These are phyloP conservation scores for Emericellopsis terricola DNA, from an alignment of 495 filamentous ascomycete species.

Conservation along the genomic window DNA sequence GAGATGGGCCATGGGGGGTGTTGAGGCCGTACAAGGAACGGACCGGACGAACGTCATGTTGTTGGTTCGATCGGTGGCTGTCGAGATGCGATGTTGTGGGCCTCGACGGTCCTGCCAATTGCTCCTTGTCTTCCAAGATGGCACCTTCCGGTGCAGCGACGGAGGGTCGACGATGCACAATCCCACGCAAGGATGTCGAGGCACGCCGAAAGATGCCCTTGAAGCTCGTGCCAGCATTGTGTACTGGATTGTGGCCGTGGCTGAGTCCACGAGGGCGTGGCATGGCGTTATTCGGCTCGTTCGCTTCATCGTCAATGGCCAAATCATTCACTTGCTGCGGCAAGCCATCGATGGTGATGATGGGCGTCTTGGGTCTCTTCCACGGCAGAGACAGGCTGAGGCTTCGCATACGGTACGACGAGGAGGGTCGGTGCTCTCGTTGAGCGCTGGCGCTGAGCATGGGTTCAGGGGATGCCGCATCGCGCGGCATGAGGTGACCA, in stretches of 20 bases:
- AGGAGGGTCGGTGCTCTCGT: too few species aligned
- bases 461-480: too few species aligned
- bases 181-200: conserved; percentile 29
- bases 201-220: conserved; percentile 30
- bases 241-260: not conserved
- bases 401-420: conserved; percentile 13
- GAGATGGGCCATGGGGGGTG: conserved; percentile 3
- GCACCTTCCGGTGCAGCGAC: conserved; percentile 16
- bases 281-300: not conserved
- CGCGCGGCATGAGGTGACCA: too few species aligned
- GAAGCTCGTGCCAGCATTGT: conserved; percentile 7
- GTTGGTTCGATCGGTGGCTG: conserved; percentile 30
- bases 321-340: conserved; percentile 5
- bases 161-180: conserved; percentile 27
- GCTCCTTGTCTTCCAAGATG: conserved; percentile 10
- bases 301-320: conserved; percentile 1
- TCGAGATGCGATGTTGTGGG: conserved; percentile 27
- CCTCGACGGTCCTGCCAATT: too few species aligned
- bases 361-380: conserved; percentile 14
- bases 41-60: conserved; percentile 23
- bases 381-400: conserved; percentile 19
- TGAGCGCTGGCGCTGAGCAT: too few species aligned
- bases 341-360: conserved; percentile 8
- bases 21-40: conserved; percentile 15
- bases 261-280: not conserved